Evolutionary conservation across 257 asterid genomes (phyloP), one percentile per base, ranked within the genome.

Genomic region (Solanum dulcamara): DNA sequence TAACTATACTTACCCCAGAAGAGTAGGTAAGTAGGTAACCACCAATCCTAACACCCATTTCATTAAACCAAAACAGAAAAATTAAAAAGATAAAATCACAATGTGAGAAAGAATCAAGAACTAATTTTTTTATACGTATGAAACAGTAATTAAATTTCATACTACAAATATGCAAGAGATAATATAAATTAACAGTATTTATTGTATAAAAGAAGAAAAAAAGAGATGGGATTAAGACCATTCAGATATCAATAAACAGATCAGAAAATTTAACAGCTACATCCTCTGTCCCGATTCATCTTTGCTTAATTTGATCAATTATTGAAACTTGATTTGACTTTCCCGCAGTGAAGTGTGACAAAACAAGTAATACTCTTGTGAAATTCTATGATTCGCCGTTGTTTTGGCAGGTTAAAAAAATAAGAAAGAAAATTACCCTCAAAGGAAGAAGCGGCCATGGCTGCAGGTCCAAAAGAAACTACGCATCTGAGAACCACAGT

Each of bases 391-490:
- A 83, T 53, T 60, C 32, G 40, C 35, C 33, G 33, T 13, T 26
- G 24, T 84, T 81, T 81, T 64, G 77, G 70, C 38, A 13, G 18
- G 53, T 46, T 60, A 67, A 75, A 30, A 15, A 37, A 44, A 18
- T 81, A 7, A 66, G 55, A 13, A 53, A 68, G 79, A 83, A 82
- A 83, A 83, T 87, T 91, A 91, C 94, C 94, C 85, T 89, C 91
- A 55, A 89, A 87, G 38, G 90, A 90, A 85, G 90, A 86, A 77
- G 80, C 26, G 46, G 88, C 93, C 94, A 91, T 91, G 79, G 59
- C 35, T 70, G 70, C 51, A 38, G 66, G 42, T 75, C 38, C 77
- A 86, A 46, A 53, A 81, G 81, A 64, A 81, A 84, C 88, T 88
- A 89, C 71, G 72, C 28, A 38, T 83, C 71, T 57, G 79, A 89